These are phyloP conservation scores for Citrus sp. DNA, from an alignment of 345 rosid species.

Conservation along the genomic window DNA sequence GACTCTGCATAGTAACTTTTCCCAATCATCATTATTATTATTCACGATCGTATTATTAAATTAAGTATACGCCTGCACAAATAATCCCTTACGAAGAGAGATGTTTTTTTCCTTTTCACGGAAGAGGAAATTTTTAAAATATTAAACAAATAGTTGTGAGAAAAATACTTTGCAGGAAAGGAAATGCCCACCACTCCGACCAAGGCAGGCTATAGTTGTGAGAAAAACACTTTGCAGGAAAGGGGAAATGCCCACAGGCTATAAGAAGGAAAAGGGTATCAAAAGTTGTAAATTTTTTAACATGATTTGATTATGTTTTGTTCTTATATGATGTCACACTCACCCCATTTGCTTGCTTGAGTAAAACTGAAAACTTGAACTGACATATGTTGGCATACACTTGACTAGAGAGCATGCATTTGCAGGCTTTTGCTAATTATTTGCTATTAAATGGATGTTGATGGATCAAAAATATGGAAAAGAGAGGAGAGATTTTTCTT, in stretches of 20 bases:
- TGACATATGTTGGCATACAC: conserved; percentile 3
- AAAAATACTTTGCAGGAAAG: too few species aligned
- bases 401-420: neutral
- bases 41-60: too few species aligned
- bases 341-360: conserved; percentile 16
- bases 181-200: too few species aligned
- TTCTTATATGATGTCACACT: conserved; percentile 19
- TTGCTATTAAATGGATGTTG: conserved; percentile 29
- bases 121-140: too few species aligned
- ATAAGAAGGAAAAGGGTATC: conserved; percentile 15
- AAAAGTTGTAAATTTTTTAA: conserved; percentile 15
- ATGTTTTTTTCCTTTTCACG: too few species aligned
- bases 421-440: too few species aligned
- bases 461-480: conserved; percentile 6
- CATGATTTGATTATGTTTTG: conserved; percentile 12
- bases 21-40: neutral
- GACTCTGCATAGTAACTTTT: neutral
- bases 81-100: too few species aligned
- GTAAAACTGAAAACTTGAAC: conserved; percentile 11
- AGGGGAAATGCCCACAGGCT: neutral
- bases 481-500: neutral
- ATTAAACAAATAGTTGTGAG: too few species aligned
- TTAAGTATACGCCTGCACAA: too few species aligned
- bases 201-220: too few species aligned
- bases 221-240: neutral